Conservation (phyloP, 345 rosid species). For the Pseudoturritis turrita region DNA sequence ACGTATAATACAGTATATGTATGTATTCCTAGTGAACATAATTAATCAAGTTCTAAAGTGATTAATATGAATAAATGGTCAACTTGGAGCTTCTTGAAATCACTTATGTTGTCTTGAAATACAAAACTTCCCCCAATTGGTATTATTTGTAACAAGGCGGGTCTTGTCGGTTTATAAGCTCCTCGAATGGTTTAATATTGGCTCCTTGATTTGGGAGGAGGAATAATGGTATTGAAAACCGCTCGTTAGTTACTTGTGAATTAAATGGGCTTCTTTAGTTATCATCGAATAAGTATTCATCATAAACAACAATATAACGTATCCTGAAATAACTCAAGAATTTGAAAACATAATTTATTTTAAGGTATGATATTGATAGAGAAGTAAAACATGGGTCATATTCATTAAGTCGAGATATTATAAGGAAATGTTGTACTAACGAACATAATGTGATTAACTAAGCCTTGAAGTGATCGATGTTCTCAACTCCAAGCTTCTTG, state of each 20-base stretch:
- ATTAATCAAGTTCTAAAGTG: too few relatives aligned
- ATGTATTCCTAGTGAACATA: too few relatives aligned
- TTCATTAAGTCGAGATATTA: too few relatives aligned
- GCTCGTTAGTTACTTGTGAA: conserved; percentile 22
- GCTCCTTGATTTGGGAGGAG: conserved; percentile 34
- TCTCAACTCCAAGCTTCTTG: conserved; percentile 49
- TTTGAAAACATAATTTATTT: neutral
- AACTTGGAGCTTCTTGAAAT: too few relatives aligned
- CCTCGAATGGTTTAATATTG: conserved; percentile 40
- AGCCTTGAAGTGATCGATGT: conserved; percentile 52
- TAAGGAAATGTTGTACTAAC: too few relatives aligned
- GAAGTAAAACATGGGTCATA: neutral
- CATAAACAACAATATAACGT: too few relatives aligned
- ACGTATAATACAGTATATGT: too few relatives aligned
- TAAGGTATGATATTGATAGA: neutral
- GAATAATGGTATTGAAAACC: conserved; percentile 48
- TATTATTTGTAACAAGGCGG: too few relatives aligned
- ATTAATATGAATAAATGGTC: too few relatives aligned
- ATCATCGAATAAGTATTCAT: too few relatives aligned
- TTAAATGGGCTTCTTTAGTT: neutral
- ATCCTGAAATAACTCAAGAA: neutral
- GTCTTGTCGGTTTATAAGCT: conserved; percentile 17
- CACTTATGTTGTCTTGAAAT: too few relatives aligned
- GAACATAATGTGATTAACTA: neutral
- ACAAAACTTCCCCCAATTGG: too few relatives aligned